phyloP scores from a whole-genome alignment of 768 basidiomycete species.

The Termitomyces eurrhizus region DNA sequence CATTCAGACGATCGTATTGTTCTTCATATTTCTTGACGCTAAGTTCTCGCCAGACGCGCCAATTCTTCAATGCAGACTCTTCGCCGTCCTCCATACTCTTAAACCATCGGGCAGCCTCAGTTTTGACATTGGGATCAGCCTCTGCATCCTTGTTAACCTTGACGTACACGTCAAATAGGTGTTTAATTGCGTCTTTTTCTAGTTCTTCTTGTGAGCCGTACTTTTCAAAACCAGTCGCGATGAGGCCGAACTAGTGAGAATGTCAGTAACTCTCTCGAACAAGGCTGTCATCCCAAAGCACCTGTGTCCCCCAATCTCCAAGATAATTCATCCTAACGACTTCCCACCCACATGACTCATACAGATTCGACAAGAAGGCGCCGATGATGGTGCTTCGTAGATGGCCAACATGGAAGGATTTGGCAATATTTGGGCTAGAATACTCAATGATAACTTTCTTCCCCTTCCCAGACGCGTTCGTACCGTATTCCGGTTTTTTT shows the following conservation, averaged over 20 bases:
- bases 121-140: conserved; percentile 64
- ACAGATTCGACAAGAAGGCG: conserved; percentile 87
- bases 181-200: conserved; percentile 87
- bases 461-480: conserved; percentile 69
- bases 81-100: conserved; percentile 95
- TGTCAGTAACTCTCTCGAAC: neutral
- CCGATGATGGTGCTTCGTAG: conserved; percentile 98
- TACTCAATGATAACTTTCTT: conserved; percentile 89
- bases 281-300: conserved; percentile 27
- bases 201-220: conserved; percentile 86
- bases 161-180: conserved; percentile 93
- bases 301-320: conserved; percentile 99
- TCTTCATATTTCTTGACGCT: conserved; percentile 87
- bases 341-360: conserved; percentile 91
- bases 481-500: conserved; percentile 72
- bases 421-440: conserved; percentile 96
- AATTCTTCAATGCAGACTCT: conserved; percentile 76
- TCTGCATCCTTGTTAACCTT: conserved; percentile 88
- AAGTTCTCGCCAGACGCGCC: conserved; percentile 89
- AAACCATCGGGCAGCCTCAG: conserved; percentile 82
- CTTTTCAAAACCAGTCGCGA: conserved; percentile 87
- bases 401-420: conserved; percentile 97
- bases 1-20: conserved; percentile 87
- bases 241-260: conserved; percentile 66
- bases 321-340: conserved; percentile 92